Conservation (phyloP, 345 rosid genomes). For the Acer negundo region DNA sequence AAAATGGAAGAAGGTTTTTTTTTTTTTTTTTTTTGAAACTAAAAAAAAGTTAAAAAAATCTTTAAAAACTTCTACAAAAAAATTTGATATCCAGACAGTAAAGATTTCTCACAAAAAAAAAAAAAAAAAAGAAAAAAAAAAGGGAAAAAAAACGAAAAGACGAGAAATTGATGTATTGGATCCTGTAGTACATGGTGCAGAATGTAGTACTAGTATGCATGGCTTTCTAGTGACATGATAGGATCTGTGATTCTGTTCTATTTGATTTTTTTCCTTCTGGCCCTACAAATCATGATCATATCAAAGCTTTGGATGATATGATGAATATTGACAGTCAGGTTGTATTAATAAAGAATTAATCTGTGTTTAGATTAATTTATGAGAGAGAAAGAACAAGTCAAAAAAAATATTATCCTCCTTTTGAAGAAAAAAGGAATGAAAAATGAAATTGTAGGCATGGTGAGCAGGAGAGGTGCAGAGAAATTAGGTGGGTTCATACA, state of each 20-base stretch:
- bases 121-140: too few species aligned
- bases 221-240: not conserved
- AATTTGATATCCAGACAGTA: too few species aligned
- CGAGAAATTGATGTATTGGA: too few species aligned
- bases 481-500: not conserved
- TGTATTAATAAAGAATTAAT: not conserved
- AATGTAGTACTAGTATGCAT: not conserved
- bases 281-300: not conserved
- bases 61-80: too few species aligned
- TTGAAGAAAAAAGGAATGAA: not conserved
- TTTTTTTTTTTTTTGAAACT: too few species aligned
- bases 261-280: not conserved
- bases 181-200: not conserved
- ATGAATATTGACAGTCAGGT: not conserved
- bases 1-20: too few species aligned
- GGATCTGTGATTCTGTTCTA: not conserved
- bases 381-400: not conserved
- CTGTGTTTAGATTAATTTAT: not conserved
- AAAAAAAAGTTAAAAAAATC: too few species aligned
- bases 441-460: not conserved
- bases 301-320: not conserved
- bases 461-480: not conserved
- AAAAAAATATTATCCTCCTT: not conserved
- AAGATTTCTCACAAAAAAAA: too few species aligned
- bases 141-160: too few species aligned